These are phyloP conservation scores for Syncephalastrum racemosum DNA, from an alignment of 371 early-diverging fungal genomes.

Conservation along the genomic window DNA sequence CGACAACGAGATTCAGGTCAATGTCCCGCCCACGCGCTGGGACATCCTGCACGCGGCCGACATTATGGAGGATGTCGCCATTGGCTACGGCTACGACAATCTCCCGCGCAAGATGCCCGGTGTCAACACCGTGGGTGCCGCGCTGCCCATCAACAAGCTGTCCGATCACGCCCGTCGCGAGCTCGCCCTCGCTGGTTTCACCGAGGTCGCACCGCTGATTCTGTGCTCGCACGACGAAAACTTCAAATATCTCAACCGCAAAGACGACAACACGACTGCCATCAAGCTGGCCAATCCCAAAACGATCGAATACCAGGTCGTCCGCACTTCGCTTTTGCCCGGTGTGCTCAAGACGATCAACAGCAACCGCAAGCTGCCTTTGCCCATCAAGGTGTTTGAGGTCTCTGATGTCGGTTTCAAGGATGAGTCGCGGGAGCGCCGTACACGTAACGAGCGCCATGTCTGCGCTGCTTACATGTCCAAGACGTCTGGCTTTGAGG, in stretches of 20 bases:
- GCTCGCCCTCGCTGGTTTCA: conserved; percentile 92
- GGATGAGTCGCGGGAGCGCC: conserved; percentile 76
- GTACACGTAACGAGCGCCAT: conserved; percentile 91
- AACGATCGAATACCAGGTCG: conserved; percentile 94
- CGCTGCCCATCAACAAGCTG: conserved; percentile 94
- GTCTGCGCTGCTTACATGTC: conserved; percentile 89
- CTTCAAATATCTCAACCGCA: conserved; percentile 83
- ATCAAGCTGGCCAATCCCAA: conserved; percentile 96
- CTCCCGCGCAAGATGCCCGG: conserved; percentile 81
- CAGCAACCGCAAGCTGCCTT: conserved; percentile 88
- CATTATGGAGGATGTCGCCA: conserved; percentile 99
- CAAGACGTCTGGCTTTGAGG: conserved; percentile 92
- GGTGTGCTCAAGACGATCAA: conserved; percentile 96
- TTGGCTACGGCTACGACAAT: conserved; percentile 99
- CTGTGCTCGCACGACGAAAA: conserved; percentile 98
- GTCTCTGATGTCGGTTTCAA: conserved; percentile 95
- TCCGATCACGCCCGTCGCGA: conserved; percentile 89
- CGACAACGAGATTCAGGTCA: conserved; percentile 71
- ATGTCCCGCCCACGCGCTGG: conserved; percentile 89
- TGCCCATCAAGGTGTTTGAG: conserved; percentile 98
- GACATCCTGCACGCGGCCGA: conserved; percentile 99
- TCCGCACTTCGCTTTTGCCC: conserved; percentile 93
- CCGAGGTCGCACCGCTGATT: conserved; percentile 95
- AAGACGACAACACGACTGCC: conserved; percentile 77
- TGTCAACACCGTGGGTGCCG: conserved; percentile 85